Base-by-base conservation (phyloP, 2,329 filamentous ascomycete species). In the Fusarium staphyleae region DNA sequence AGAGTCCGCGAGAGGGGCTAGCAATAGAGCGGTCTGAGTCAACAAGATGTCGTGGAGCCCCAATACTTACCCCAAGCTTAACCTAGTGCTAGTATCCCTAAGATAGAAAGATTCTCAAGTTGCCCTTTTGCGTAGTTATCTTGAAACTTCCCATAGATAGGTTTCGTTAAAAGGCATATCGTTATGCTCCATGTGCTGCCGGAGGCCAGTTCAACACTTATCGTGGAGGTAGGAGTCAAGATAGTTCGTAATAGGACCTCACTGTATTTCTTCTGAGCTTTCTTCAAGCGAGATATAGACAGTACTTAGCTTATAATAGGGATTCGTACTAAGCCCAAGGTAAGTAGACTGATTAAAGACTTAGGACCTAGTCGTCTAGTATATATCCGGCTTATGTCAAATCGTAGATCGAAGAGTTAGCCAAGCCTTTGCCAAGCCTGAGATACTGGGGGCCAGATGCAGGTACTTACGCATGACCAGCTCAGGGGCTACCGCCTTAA, bases 161-260 rank as follows among this genome's bases (percentile, higher is more conserved):
- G n/a, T n/a, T n/a, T 4, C 33, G 6, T 14, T 29, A 2, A 29
- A 49, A 54, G 1, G n/a, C 3, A 15, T 16, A 40, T 13, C 14
- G 26, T 57, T 47, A 10, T 57, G 53, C 12, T 57, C 42, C 3
- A 50, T 11, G 4, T 50, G 32, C 9, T 48, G 24, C 4, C 5
- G 2, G 4, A 57, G 14, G n/a, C 4, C 8, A 2, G 29, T 3
- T 44, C 43, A 54, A 10, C 15, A 41, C n/a, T 47, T 6, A 26
- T 13, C 15, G 14, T 19, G 12, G 4, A 39, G 28, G 15, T 41
- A 41, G 2, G 28, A 16, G 10, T 22, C 9, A 3, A 15, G 40
- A 2, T 18, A 3, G 3, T 29, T 22, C 1, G 39, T 9, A 3
- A 43, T 40, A 5, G 11, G 15, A 14, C 16, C 15, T 45, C 53